Evolutionary conservation across 371 early-diverging fungal genomes (phyloP), one percentile per base, ranked within the genome.

Genomic region (Syncephalastrum monosporum): DNA sequence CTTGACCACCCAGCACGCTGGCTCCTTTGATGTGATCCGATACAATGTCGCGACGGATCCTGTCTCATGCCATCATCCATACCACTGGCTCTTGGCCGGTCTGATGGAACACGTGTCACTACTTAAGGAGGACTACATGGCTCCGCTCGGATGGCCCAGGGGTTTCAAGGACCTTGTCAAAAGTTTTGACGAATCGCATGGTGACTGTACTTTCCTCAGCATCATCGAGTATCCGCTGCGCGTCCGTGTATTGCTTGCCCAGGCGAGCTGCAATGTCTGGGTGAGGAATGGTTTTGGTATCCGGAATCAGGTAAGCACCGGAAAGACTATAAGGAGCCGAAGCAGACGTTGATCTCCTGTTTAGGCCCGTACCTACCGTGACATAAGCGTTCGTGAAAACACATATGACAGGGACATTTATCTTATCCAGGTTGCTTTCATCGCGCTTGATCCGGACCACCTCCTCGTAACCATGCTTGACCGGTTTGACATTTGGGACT

Each of bases 261-360:
- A 98, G 72, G 92, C 96, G 56, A 87, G 88, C 13, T 90, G 91
- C 5, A 89, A 90, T 27, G 76, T 96, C 46, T 98, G 98, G 98
- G 95, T 98, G 15, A 78, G 98, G 53, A 98, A 98, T 66, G 98
- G 98, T 8, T 87, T 79, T 60, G 77, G 81, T 33, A 85, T 90
- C 58, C 83, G 86, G 38, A 84, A 81, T 25, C 84, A 82, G 65
- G 75, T 77, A 56, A 47, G 38, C 23, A 27, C 58, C 68, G 46
- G 48, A 4, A 54, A 52, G 16, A 7, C 15, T 33, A 48, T 12
- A n/a, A 17, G 0, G 44, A 13, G n/a, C 21, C 48, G 25, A 21
- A 50, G 41, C 41, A 5, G 16, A n/a, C 6, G 33, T 15, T 23
- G 14, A 48, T 55, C 19, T 17, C 21, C 23, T 54, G 10, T 53